phyloP scores from a whole-genome alignment of 2,329 filamentous ascomycete species.

The Chaetomium globosum region DNA sequence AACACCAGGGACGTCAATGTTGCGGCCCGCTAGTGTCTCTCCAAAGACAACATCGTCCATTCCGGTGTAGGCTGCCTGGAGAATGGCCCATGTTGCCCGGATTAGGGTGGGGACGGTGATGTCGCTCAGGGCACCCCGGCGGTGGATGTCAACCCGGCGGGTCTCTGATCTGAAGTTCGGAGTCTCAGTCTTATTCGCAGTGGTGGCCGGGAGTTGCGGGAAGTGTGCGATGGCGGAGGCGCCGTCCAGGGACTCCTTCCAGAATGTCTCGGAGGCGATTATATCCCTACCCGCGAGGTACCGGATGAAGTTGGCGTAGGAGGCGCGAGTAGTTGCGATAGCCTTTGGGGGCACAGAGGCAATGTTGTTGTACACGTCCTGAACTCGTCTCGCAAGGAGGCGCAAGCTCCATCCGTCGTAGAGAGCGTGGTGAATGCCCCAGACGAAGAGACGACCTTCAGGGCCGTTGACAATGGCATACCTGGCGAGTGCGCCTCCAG shows the following conservation, averaged over 20 bases:
- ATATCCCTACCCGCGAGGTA: slow-evolving; percentile 33
- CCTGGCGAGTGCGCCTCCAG: slow-evolving; percentile 30
- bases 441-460: slow-evolving; percentile 28
- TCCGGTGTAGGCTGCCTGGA: slow-evolving; percentile 44
- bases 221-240: slow-evolving; percentile 42
- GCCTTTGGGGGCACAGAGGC: neutral
- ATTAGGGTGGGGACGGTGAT: slow-evolving; percentile 38
- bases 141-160: slow-evolving; percentile 23
- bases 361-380: slow-evolving; percentile 29
- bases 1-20: slow-evolving; percentile 35
- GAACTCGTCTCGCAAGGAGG: slow-evolving; percentile 29
- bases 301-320: slow-evolving; percentile 34
- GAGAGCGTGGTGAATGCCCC: slow-evolving; percentile 50
- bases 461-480: slow-evolving; percentile 28
- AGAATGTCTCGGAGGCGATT: slow-evolving; percentile 46
- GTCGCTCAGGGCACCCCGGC: slow-evolving; percentile 24
- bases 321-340: neutral
- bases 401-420: slow-evolving; percentile 54
- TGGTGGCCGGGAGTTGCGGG: slow-evolving; percentile 38
- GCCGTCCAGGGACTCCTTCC: slow-evolving; percentile 41
- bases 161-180: slow-evolving; percentile 29
- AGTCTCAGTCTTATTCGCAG: slow-evolving; percentile 5
- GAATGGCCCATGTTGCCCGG: slow-evolving; percentile 46
- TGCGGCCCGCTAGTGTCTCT: slow-evolving; percentile 36
- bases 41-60: slow-evolving; percentile 47